Evolutionary conservation across 345 rosid species (phyloP), one percentile per base, ranked within the genome.

Genomic region (Sonneratia caseolaris): DNA sequence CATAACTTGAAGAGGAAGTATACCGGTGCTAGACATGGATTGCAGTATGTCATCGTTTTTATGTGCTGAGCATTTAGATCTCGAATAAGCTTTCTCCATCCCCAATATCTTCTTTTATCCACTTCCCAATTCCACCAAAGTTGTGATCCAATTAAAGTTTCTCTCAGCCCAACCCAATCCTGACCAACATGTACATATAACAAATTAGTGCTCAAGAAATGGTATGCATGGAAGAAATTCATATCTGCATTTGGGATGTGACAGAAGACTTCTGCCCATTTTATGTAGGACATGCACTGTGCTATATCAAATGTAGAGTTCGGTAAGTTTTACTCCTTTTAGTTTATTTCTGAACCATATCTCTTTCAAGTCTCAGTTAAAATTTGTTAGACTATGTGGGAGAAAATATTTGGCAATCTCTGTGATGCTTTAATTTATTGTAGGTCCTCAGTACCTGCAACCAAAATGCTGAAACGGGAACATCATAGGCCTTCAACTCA

Each of bases 61-160:
- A 88, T 80, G 71, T 81, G 73, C 71, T 82, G 85, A 71, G 76
- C 72, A 56, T 72, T 51, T 43, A 88, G 84, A 82, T 88, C 90
- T 64, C 77, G 66, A 27, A 86, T 51, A 48, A 88, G 78, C 66
- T 86, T 78, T 75, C 76, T 69, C 93, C 93, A 88, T 37, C 87
- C 90, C 16, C 70, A 48, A 38, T 88, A 88, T 76, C 87, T 77
- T 70, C 76, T 68, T 10, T 74, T 64, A 73, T 88, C 93, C 64
- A 85, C 90, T 81, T 88, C 93, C 90, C 90, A 88, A 61, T 88
- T 88, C 93, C 93, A 88, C 93, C 93, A 88, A 21, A 88, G 74
- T 70, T 89, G 93, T 38, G 91, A 85, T 66, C 93, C 93, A 3
- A 86, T 81, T 32, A 86, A 24, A 24, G 93, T 89, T 78, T 84